Percentiles rank a stretch among this genome's conserved stretches.
Evolutionary conservation across 1,139 yeast genomes (phyloP).

Genomic region (Taphrina confusa): DNA sequence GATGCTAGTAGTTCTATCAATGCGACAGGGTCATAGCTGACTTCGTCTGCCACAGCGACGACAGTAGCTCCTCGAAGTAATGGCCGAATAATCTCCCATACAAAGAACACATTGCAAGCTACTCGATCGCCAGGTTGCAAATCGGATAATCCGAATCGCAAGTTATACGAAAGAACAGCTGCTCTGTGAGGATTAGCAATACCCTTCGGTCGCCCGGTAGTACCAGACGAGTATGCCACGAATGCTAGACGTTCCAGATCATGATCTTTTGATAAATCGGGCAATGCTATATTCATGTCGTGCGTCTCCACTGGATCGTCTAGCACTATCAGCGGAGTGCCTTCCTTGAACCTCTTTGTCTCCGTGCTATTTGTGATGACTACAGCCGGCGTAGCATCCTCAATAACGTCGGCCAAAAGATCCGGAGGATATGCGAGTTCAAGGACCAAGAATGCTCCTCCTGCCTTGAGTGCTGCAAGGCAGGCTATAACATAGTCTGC

Average conservation of each 20-base stretch:
- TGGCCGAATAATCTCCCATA: constrained; percentile 25
- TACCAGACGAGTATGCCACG: constrained; percentile 25
- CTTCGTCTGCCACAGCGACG: constrained; percentile 22
- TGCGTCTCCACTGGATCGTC: constrained; percentile 4
- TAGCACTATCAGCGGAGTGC: background rate
- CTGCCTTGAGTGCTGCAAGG: constrained; percentile 20
- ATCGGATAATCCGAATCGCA: constrained; percentile 17
- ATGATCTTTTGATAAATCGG: constrained; percentile 7
- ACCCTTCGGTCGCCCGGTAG: constrained; percentile 26
- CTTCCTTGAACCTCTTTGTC: constrained; percentile 4
- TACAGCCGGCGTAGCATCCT: constrained; percentile 17
- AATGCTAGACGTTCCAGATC: constrained; percentile 25
- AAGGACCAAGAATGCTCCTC: constrained; percentile 24
- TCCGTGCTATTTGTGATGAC: constrained; percentile 4
- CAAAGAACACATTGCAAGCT: constrained; percentile 26
- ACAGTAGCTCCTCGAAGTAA: constrained; percentile 22
- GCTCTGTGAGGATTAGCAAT: constrained; percentile 30
- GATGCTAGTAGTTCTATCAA: constrained; percentile 6
- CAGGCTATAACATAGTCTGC: constrained; percentile 29
- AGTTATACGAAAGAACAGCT: constrained; percentile 21
- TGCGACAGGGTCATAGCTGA: constrained; percentile 19
- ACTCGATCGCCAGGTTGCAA: constrained; percentile 26
- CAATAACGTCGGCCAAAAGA: constrained; percentile 24
- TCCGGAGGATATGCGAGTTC: constrained; percentile 63
- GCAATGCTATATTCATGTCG: background rate